Evolutionary conservation across 1,284 basidiomycete species (phyloP).

Genomic region (Retiboletus fuscus): DNA sequence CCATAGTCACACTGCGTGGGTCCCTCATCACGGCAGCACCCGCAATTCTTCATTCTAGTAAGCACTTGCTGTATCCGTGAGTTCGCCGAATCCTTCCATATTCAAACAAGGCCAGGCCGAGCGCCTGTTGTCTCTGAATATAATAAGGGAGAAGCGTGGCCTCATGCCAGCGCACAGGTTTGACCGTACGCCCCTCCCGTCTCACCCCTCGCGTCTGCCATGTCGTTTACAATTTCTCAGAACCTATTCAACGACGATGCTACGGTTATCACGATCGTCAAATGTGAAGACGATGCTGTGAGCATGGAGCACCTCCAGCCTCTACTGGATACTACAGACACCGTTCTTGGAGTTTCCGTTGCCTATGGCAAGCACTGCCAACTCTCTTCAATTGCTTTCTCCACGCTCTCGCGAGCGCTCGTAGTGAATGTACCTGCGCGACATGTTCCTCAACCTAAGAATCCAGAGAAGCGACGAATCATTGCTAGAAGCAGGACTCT

Average conservation of each 20-base stretch:
- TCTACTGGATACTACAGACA: conserved; percentile 39
- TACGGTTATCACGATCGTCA: conserved; percentile 2
- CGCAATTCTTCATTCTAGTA: neutral
- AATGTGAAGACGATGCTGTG: neutral
- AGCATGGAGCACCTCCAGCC: too few species aligned
- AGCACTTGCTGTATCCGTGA: neutral
- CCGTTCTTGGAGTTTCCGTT: conserved; percentile 52
- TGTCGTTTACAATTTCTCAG: conserved; percentile 13
- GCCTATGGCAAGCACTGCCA: conserved; percentile 50
- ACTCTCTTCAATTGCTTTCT: conserved; percentile 51
- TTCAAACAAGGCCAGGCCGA: too few species aligned
- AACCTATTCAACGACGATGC: conserved; percentile 8
- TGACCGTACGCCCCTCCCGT: too few species aligned
- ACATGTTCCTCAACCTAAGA: conserved; percentile 19
- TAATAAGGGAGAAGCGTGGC: too few species aligned
- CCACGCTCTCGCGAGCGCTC: conserved; percentile 48
- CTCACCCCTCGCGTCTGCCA: neutral
- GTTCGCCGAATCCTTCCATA: too few species aligned
- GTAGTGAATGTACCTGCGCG: conserved; percentile 45
- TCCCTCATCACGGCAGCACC: neutral
- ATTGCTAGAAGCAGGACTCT: conserved; percentile 43
- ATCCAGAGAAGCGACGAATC: conserved; percentile 24
- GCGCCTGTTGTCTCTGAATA: too few species aligned
- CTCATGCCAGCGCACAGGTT: neutral
- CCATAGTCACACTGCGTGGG: too few species aligned